Percentiles rank a stretch among this genome's conserved stretches.
These are phyloP conservation scores for Fusarium chlamydosporum DNA, from an alignment of 2,329 filamentous ascomycete species.

Conservation along the genomic window DNA sequence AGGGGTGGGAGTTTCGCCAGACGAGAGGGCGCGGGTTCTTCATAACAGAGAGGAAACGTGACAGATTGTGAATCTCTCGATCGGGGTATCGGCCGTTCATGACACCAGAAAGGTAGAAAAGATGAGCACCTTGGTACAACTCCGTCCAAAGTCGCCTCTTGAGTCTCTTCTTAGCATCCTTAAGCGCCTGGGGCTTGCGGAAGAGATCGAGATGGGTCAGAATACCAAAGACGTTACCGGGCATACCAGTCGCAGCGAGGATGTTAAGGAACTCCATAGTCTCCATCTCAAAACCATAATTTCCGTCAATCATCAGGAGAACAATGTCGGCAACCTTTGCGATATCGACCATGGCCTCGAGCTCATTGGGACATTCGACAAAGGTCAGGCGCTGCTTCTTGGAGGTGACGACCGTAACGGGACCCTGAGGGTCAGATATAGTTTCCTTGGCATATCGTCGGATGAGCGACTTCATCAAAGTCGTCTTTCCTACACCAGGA, in stretches of 20 bases:
- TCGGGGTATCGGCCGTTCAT: constrained; percentile 98
- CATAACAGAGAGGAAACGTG: constrained; percentile 97
- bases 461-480: constrained; percentile 93
- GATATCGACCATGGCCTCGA: constrained; percentile 96
- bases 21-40: constrained; percentile 97
- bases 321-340: constrained; percentile 98
- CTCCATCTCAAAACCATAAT: constrained; percentile 99
- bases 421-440: constrained; percentile 88
- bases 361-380: constrained; percentile 95
- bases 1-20: constrained; percentile 97
- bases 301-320: constrained; percentile 97
- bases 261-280: constrained; percentile 99
- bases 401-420: constrained; percentile 95
- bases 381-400: constrained; percentile 96
- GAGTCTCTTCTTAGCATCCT: constrained; percentile 93
- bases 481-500: constrained; percentile 95
- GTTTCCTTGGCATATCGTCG: constrained; percentile 96
- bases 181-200: constrained; percentile 90
- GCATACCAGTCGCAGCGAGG: constrained; percentile 94
- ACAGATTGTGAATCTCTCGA: constrained; percentile 94
- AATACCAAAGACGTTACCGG: constrained; percentile 97
- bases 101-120: constrained; percentile 97
- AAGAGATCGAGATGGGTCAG: constrained; percentile 97
- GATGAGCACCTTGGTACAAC: constrained; percentile 94
- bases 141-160: constrained; percentile 98